Percentiles rank a stretch among this genome's conserved stretches.
These are phyloP conservation scores for Stephania cephalantha DNA, from an alignment of 164 flowering plant species.

Conservation along the genomic window DNA sequence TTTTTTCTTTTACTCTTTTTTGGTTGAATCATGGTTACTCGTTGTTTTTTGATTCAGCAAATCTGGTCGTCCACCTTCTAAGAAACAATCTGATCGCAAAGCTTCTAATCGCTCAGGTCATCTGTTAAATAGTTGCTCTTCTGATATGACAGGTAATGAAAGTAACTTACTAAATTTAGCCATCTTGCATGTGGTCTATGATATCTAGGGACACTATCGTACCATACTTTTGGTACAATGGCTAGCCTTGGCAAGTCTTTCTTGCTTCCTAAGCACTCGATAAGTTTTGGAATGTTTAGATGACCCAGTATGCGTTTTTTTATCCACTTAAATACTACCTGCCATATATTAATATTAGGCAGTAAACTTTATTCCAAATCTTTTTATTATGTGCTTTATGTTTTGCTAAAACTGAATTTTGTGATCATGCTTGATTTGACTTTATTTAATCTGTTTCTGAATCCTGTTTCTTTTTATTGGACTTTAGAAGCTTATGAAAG, in stretches of 20 bases:
- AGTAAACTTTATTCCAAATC: background rate
- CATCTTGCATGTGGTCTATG: background rate
- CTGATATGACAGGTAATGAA: slow-evolving; percentile 52
- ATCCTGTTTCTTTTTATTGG: background rate
- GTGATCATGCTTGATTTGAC: background rate
- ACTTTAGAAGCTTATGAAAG: background rate
- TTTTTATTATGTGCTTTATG: background rate
- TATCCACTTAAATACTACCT: background rate
- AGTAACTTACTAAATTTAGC: background rate
- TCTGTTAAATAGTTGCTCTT: slow-evolving; percentile 32
- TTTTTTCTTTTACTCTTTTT: background rate
- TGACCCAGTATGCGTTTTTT: background rate
- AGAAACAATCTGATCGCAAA: slow-evolving; percentile 63
- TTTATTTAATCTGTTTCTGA: background rate
- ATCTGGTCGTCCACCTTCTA: slow-evolving; percentile 69
- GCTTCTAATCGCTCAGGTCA: slow-evolving; percentile 45
- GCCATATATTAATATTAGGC: background rate
- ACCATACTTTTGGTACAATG: background rate
- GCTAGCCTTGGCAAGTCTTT: background rate
- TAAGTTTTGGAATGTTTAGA: background rate
- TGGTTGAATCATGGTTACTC: background rate
- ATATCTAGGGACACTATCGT: background rate
- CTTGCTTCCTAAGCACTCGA: background rate
- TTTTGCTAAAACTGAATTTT: background rate
- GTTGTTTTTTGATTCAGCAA: slow-evolving; percentile 41